Evolutionary conservation across 1,139 yeast species (phyloP), one percentile per base, ranked within the genome.

Genomic region (Hyphopichia burtonii): DNA sequence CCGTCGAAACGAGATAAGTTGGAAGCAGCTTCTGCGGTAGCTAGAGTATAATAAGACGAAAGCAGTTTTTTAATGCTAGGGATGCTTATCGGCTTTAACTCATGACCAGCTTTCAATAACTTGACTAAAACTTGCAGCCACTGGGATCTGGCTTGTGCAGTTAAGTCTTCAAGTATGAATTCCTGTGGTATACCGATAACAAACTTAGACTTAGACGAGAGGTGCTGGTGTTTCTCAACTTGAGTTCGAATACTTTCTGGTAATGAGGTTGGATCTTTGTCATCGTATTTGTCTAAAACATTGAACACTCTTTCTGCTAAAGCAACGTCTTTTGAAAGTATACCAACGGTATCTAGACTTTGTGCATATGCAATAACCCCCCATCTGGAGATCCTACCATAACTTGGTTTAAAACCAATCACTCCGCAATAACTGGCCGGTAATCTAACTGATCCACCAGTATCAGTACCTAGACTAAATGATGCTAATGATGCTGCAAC

Each of bases 341-440:
- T 77, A 0, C 99, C 99, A 9, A 94, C 97, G 0, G 98, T 90
- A 59, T 94, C 99, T 41, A 94, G 70, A 25, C 94, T 84, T 59
- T 94, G 98, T 1, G 98, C 97, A 64, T 90, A 93, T 0, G 97
- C 83, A 3, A 91, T 71, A 11, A 93, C 88, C 1, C 99, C 99
- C 83, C 90, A 83, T 42, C 99, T 69, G 0, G 97, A 90, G 2
- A 94, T 67, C 30, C 96, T 71, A 0, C 99, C 99, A 59, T 93
- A 93, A 0, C 94, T 74, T 0, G 99, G 99, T 59, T 93, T 93
- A 66, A 87, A 90, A 0, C 99, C 99, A 36, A 79, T 66, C 0
- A 86, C 75, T 1, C 89, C 87, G 53, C 95, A 85, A 61, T 86
- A 88, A 18, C 96, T 83, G 1, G 96, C 95, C 0, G 99, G 99